Evolutionary conservation across 495 filamentous ascomycete species (phyloP), one percentile per base, ranked within the genome.

Genomic region (Jackrogersella minutella): DNA sequence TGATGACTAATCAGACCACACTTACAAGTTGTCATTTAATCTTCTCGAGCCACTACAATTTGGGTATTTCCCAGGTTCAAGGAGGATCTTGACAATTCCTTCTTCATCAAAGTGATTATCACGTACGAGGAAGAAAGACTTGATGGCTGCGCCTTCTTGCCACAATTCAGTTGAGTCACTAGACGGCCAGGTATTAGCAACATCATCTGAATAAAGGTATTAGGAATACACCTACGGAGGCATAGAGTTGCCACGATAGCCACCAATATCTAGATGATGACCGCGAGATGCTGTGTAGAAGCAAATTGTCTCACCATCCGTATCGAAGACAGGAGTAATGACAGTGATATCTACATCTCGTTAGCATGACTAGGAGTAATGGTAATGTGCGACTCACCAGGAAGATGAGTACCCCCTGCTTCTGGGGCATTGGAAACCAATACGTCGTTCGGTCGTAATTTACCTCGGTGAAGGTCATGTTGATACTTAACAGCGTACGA

Each of bases 191-290:
- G n/a, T 17, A 28, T 47, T 43, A 72, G 58, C 16, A 46, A 9
- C 89, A n/a, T 36, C 9, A 86, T 3, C 91, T 95, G 59, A 31
- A 37, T 13, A 2, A 31, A 14, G 19, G 14, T 16, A 11, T 26
- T 28, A 16, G 33, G 37, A 37, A 26, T 22, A 1, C n/a, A 61
- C 36, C 62, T 96, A 90, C 3, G 95, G 95, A 0, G 95, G 95
- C 95, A 99, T 98, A 43, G 44, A 39, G 90, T 96, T 14, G 93
- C 95, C 2, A 93, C 94, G 8, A 95, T 85, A 60, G 95, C 95
- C 95, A 9, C 95, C 95, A 66, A 99, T 98, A 74, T 99, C 95
- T 1, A 95, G 94, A 63, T 99, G 95, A 74, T 99, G 95, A 0
- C 94, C 95, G 26, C 95, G 86, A 5, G 91, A 95, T 1, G 93